phyloP scores from a whole-genome alignment of 106 monocot species.

The Narthecium ossifragum region DNA sequence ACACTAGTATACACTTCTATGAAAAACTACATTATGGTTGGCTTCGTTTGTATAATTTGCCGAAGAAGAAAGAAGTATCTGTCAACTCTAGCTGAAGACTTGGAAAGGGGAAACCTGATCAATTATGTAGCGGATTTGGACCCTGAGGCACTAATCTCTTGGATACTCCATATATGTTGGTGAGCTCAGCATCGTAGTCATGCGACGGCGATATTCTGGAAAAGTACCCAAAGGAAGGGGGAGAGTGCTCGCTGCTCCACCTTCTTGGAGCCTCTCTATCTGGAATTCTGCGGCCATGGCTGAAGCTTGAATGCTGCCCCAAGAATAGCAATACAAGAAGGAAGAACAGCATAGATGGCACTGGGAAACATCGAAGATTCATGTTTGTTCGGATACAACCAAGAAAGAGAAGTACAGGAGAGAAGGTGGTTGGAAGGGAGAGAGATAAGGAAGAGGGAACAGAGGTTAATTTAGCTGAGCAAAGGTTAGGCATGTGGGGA shows the following conservation, averaged over 20 bases:
- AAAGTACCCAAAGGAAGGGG: neutral
- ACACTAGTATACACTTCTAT: too few species aligned
- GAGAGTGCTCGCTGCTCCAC: neutral
- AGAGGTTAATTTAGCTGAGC: too few species aligned
- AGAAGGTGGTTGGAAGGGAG: neutral
- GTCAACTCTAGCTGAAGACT: too few species aligned
- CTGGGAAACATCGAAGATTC: too few species aligned
- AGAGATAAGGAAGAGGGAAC: neutral
- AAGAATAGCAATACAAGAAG: neutral
- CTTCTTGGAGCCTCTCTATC: neutral
- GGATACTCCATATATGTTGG: constrained; percentile 3
- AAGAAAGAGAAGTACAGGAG: neutral
- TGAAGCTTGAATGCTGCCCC: neutral
- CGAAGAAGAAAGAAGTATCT: too few species aligned
- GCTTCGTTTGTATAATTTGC: too few species aligned
- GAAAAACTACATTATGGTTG: too few species aligned
- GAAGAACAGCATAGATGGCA: too few species aligned
- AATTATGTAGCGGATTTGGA: constrained; percentile 27
- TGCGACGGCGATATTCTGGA: neutral
- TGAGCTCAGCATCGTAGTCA: neutral
- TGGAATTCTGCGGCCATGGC: neutral
- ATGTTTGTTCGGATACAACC: too few species aligned
- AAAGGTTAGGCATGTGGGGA: neutral
- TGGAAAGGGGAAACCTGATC: neutral
- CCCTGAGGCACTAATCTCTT: constrained; percentile 26